These are phyloP conservation scores for Cladosporium colombiae DNA, from an alignment of 2,329 filamentous ascomycete species.

Conservation along the genomic window DNA sequence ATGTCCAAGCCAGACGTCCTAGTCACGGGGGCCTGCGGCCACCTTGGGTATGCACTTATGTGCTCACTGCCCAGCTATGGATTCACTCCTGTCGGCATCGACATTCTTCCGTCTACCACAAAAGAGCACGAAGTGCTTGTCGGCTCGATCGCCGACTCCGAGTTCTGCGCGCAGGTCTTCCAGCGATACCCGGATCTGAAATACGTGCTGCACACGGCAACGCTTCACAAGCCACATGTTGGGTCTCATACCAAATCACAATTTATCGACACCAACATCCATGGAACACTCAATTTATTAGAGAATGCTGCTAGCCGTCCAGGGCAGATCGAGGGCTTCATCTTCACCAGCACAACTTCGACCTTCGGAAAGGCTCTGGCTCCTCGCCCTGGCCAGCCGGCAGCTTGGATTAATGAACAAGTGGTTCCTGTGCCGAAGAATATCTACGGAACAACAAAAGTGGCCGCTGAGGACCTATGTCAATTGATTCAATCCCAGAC, in stretches of 20 bases:
- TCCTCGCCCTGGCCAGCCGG: constrained; percentile 25
- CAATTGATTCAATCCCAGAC: constrained; percentile 44
- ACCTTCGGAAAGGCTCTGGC: constrained; percentile 26
- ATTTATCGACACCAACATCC: constrained; percentile 28
- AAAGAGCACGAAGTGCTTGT: constrained; percentile 16
- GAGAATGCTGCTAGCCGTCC: constrained; percentile 21
- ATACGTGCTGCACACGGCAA: constrained; percentile 26
- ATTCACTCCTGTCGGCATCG: constrained; percentile 23
- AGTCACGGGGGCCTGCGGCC: constrained; percentile 26
- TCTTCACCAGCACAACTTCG: constrained; percentile 27
- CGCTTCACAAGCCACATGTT: constrained; percentile 28
- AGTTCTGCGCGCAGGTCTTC: constrained; percentile 19
- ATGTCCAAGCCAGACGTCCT: constrained; percentile 23
- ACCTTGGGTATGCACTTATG: constrained; percentile 27
- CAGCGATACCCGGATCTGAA: constrained; percentile 17
- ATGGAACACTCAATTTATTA: constrained; percentile 25
- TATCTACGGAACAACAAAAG: constrained; percentile 48
- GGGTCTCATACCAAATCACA: constrained; percentile 23
- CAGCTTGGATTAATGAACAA: constrained; percentile 28
- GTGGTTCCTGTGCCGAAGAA: constrained; percentile 28
- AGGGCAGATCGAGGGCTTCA: constrained; percentile 23
- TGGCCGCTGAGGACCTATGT: constrained; percentile 53
- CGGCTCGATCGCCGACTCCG: constrained; percentile 22
- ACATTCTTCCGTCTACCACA: constrained; percentile 21
- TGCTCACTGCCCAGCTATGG: constrained; percentile 21